Conservation (phyloP, 495 filamentous ascomycete species). For the Penicillium herquei region DNA sequence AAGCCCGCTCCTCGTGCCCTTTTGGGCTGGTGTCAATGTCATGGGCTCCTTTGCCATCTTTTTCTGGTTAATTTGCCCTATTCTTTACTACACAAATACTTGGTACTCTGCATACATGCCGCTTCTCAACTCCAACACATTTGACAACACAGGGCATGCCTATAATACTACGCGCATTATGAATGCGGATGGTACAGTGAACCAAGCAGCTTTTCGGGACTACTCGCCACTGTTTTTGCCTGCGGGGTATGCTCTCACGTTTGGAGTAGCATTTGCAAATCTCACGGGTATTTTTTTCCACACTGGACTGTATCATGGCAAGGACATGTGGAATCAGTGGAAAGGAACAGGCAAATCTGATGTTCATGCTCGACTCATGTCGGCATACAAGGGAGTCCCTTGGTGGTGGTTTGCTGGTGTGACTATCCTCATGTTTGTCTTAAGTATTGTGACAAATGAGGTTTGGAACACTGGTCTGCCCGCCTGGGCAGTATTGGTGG, state of each 20-base stretch:
- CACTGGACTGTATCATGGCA: constrained; percentile 62
- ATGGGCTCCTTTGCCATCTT: constrained; percentile 80
- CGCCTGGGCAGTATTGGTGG: constrained; percentile 67
- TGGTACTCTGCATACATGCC: constrained; percentile 60
- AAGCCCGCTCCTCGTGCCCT: constrained; percentile 81
- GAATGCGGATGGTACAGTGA: constrained; percentile 36
- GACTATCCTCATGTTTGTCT: constrained; percentile 50
- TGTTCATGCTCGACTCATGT: constrained; percentile 42
- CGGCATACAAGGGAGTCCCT: constrained; percentile 34
- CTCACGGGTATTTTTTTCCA: constrained; percentile 65
- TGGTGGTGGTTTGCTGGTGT: constrained; percentile 45
- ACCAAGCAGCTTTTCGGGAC: constrained; percentile 37
- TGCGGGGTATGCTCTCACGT: constrained; percentile 51
- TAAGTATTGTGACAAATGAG: constrained; percentile 62
- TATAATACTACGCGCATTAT: constrained; percentile 48
- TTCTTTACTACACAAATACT: constrained; percentile 66
- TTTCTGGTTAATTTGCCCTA: constrained; percentile 85
- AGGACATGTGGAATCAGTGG: constrained; percentile 61
- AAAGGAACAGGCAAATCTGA: constrained; percentile 58
- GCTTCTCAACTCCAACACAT: constrained; percentile 46
- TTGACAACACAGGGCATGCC: constrained; percentile 41
- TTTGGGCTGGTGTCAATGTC: constrained; percentile 90
- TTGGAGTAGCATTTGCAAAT: constrained; percentile 70
- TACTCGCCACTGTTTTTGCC: constrained; percentile 52
- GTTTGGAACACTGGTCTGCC: constrained; percentile 64